phyloP scores from a whole-genome alignment of 495 filamentous ascomycete genomes.

The Recurvomyces mirabilis region DNA sequence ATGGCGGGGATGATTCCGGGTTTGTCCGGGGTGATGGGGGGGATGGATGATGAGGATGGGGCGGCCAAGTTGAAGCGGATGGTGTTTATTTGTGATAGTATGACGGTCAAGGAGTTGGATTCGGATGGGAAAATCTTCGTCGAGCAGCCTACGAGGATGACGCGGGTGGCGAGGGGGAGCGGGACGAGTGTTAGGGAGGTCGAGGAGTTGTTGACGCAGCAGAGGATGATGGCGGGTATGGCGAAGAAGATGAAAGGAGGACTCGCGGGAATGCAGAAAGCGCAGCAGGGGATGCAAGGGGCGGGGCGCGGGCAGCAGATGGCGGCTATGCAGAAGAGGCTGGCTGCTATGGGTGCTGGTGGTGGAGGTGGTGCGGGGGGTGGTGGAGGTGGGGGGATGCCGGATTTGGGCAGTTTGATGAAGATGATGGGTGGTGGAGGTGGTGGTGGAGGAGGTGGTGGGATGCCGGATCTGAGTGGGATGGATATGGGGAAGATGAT shows the following conservation, averaged over 20 bases:
- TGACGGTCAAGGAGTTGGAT: constrained; percentile 92
- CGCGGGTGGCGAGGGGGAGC: constrained; percentile 75
- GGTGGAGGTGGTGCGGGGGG: too few species aligned
- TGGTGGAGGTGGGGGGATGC: constrained; percentile 22
- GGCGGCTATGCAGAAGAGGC: constrained; percentile 91
- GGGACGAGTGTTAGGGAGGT: constrained; percentile 90
- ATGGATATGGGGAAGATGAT: constrained; percentile 22
- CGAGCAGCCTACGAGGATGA: constrained; percentile 88
- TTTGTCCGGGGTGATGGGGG: constrained; percentile 79
- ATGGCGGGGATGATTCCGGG: constrained; percentile 99
- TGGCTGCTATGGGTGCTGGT: constrained; percentile 77
- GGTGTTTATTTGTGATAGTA: constrained; percentile 97
- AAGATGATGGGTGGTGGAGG: constrained; percentile 28
- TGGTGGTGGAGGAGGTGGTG: constrained; percentile 16
- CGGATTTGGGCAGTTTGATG: constrained; percentile 26
- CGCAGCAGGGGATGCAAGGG: constrained; percentile 71
- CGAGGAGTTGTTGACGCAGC: constrained; percentile 93
- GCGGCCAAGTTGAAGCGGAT: constrained; percentile 86
- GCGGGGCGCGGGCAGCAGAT: constrained; percentile 84
- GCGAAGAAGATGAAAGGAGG: constrained; percentile 96
- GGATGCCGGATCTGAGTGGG: constrained; percentile 21
- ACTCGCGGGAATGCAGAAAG: constrained; percentile 92
- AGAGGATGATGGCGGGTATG: constrained; percentile 98
- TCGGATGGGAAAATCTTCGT: constrained; percentile 89
- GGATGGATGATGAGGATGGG: constrained; percentile 95